These are phyloP conservation scores for Flaveria floridana DNA, from an alignment of 140 eudicot genomes.

Conservation along the genomic window DNA sequence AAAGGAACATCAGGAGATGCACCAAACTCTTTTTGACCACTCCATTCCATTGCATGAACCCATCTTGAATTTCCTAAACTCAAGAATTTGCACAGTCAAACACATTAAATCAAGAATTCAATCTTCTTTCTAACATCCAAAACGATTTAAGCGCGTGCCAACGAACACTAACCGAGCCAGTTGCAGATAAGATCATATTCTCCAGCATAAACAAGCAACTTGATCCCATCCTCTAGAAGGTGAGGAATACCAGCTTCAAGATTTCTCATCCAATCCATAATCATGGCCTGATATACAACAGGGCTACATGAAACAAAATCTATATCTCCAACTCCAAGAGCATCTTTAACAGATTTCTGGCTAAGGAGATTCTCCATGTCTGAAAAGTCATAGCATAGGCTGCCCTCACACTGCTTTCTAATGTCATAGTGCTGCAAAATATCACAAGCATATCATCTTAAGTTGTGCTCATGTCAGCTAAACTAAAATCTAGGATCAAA, in stretches of 20 bases:
- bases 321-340: conserved; percentile 83
- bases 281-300: conserved; percentile 76
- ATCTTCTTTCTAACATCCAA: neutral
- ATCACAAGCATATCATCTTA: neutral
- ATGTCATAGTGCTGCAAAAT: conserved; percentile 82
- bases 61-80: conserved; percentile 83
- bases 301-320: conserved; percentile 88
- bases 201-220: conserved; percentile 88
- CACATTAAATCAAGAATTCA: neutral
- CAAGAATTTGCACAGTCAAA: neutral
- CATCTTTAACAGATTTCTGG: conserved; percentile 60
- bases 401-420: conserved; percentile 87
- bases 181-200: conserved; percentile 98
- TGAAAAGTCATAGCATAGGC: conserved; percentile 94
- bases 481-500: neutral
- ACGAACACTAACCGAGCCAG: conserved; percentile 76
- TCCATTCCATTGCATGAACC: conserved; percentile 99
- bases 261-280: conserved; percentile 97
- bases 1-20: conserved; percentile 66
- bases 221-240: conserved; percentile 82
- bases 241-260: conserved; percentile 88
- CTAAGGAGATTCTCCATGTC: conserved; percentile 70
- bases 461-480: neutral
- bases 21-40: conserved; percentile 72
- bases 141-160: neutral